These are phyloP conservation scores for Cadophora sp. DNA, from an alignment of 2,329 filamentous ascomycete genomes.

Conservation along the genomic window DNA sequence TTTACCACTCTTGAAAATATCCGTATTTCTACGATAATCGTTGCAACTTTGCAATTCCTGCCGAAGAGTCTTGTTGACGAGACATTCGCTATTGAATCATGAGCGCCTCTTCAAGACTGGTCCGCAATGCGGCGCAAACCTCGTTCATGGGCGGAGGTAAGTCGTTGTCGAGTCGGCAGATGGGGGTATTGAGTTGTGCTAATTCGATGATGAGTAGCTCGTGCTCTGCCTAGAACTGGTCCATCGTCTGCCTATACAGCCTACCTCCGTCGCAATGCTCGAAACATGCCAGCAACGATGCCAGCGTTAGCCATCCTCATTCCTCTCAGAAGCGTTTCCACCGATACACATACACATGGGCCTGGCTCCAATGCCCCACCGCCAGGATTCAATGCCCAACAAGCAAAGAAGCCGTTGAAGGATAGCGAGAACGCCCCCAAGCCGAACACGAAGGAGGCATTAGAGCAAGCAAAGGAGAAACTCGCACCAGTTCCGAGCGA, in stretches of 20 bases:
- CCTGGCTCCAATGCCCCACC: slow-evolving; percentile 60
- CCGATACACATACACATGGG: slow-evolving; percentile 62
- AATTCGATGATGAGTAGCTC: slow-evolving; percentile 36
- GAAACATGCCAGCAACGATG: slow-evolving; percentile 42
- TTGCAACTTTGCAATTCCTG: slow-evolving; percentile 14
- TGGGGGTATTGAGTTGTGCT: slow-evolving; percentile 1
- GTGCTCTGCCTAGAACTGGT: slow-evolving; percentile 40
- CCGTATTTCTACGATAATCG: slow-evolving; percentile 4
- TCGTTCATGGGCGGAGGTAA: slow-evolving; percentile 42
- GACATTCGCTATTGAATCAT: slow-evolving; percentile 35
- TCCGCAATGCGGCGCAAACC: slow-evolving; percentile 45
- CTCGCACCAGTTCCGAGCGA: slow-evolving; percentile 37
- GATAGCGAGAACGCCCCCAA: slow-evolving; percentile 42
- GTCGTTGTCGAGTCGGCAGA: slow-evolving; percentile 15
- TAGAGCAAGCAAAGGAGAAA: slow-evolving; percentile 35
- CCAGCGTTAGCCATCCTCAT: slow-evolving; percentile 63
- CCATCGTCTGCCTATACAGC: slow-evolving; percentile 43
- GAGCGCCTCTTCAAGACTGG: slow-evolving; percentile 46
- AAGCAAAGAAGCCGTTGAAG: slow-evolving; percentile 69
- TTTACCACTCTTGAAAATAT: slow-evolving; percentile 17
- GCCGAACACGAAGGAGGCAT: slow-evolving; percentile 38
- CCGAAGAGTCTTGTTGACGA: slow-evolving; percentile 30
- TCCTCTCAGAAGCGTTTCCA: slow-evolving; percentile 62
- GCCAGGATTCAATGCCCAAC: slow-evolving; percentile 73
- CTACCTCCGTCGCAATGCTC: slow-evolving; percentile 44